phyloP scores from a whole-genome alignment of 805 yeast genomes.

The Candida sanyiensis region DNA sequence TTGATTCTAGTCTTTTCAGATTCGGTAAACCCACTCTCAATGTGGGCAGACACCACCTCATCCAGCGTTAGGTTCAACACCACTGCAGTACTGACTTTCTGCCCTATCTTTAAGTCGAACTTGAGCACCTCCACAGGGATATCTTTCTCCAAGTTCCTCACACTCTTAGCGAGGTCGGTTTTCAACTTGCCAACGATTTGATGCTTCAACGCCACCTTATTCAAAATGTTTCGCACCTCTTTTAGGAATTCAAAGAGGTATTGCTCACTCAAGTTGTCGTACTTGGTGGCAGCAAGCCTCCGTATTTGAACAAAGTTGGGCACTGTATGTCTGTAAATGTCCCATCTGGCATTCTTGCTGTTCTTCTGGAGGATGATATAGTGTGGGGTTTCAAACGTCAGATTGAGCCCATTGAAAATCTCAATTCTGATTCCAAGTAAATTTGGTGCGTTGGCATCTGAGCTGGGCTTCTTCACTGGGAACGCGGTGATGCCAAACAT shows the following conservation, averaged over 20 bases:
- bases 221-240: constrained; percentile 13
- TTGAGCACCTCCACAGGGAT: constrained; percentile 15
- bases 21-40: constrained; percentile 19
- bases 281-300: constrained; percentile 12
- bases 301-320: constrained; percentile 25
- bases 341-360: constrained; percentile 27
- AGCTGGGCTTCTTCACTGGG: constrained; percentile 34
- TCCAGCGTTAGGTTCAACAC: constrained; percentile 15
- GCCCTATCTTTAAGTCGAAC: constrained; percentile 14
- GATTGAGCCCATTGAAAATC: constrained; percentile 26
- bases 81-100: constrained; percentile 9
- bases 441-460: constrained; percentile 13
- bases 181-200: constrained; percentile 18
- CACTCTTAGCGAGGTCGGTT: constrained; percentile 4
- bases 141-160: constrained; percentile 20
- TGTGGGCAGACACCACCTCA: constrained; percentile 13
- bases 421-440: constrained; percentile 37
- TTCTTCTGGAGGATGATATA: constrained; percentile 30
- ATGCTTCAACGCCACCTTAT: constrained; percentile 17
- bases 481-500: constrained; percentile 36
- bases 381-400: constrained; percentile 30
- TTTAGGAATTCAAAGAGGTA: constrained; percentile 13
- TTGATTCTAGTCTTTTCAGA: constrained; percentile 19
- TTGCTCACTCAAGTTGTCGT: constrained; percentile 16
- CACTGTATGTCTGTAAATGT: constrained; percentile 32